These are phyloP conservation scores for Botryotinia calthae DNA, from an alignment of 2,329 filamentous ascomycete genomes.

Conservation along the genomic window DNA sequence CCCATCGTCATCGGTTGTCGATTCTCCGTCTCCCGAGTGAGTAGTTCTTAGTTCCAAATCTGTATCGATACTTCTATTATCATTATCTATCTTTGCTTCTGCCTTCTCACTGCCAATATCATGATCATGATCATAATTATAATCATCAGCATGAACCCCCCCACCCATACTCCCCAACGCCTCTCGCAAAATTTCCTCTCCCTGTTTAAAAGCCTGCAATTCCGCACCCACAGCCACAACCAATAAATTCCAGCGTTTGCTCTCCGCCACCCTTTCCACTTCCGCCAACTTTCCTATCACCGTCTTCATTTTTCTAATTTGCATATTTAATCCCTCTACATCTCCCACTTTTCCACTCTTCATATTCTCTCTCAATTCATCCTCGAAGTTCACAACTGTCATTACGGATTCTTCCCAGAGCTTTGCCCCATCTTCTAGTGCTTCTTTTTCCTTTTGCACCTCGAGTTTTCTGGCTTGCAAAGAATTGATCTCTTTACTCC, in stretches of 20 bases:
- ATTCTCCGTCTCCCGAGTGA: background rate
- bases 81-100: constrained; percentile 24
- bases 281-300: constrained; percentile 56
- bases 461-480: constrained; percentile 54
- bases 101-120: constrained; percentile 23
- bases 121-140: constrained; percentile 15
- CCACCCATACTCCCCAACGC: constrained; percentile 32
- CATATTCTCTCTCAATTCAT: constrained; percentile 57
- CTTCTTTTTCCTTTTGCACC: constrained; percentile 60
- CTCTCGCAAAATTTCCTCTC: constrained; percentile 52
- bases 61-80: background rate
- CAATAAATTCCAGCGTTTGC: constrained; percentile 68
- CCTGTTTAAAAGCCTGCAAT: constrained; percentile 63
- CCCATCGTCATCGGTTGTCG: constrained; percentile 3
- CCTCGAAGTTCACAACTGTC: constrained; percentile 63
- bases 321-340: constrained; percentile 43
- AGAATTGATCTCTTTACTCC: constrained; percentile 59
- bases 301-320: constrained; percentile 55
- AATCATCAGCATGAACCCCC: background rate
- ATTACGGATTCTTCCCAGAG: constrained; percentile 64
- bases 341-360: constrained; percentile 41
- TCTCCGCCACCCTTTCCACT: constrained; percentile 54
- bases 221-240: constrained; percentile 75
- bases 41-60: background rate
- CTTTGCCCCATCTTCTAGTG: constrained; percentile 63